Evolutionary conservation across 75 land plant species (phyloP).

Genomic region (Selaginella tamariscina): DNA sequence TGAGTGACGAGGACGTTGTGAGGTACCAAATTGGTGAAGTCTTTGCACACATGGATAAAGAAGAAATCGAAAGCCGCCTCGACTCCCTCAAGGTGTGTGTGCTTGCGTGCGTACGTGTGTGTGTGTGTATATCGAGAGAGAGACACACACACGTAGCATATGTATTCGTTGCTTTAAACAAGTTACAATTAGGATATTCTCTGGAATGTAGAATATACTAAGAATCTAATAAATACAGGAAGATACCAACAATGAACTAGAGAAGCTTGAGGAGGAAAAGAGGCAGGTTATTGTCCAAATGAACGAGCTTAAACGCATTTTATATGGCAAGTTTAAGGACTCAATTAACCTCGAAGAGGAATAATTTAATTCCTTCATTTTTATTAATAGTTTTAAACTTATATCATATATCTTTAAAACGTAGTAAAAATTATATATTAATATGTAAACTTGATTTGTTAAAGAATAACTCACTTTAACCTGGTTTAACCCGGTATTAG

Average conservation of each 20-base stretch:
- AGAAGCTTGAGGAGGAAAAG: slow-evolving; percentile 76
- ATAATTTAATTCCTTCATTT: slow-evolving; percentile 16
- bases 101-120: too few relatives aligned
- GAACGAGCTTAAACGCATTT: slow-evolving; percentile 69
- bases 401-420: too few relatives aligned
- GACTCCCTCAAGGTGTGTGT: slow-evolving; percentile 79
- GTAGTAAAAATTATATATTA: too few relatives aligned
- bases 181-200: too few relatives aligned
- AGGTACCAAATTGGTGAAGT: slow-evolving; percentile 93
- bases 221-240: too few relatives aligned
- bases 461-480: too few relatives aligned
- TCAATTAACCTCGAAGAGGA: slow-evolving; percentile 96
- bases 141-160: too few relatives aligned
- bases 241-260: slow-evolving; percentile 40
- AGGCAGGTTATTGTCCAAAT: slow-evolving; percentile 59
- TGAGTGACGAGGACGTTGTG: slow-evolving; percentile 74
- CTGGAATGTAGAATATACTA: too few relatives aligned
- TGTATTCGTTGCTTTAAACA: too few relatives aligned
- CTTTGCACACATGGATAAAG: slow-evolving; percentile 67
- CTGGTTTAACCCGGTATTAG: too few relatives aligned
- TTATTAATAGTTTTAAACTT: background rate
- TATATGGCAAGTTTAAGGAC: slow-evolving; percentile 90
- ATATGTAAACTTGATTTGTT: too few relatives aligned
- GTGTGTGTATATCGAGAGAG: too few relatives aligned
- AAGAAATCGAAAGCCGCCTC: slow-evolving; percentile 64